Percentiles rank a stretch among this genome's conserved stretches.
These are phyloP conservation scores for Pugionium cornutum DNA, from an alignment of 345 rosid genomes.

Conservation along the genomic window DNA sequence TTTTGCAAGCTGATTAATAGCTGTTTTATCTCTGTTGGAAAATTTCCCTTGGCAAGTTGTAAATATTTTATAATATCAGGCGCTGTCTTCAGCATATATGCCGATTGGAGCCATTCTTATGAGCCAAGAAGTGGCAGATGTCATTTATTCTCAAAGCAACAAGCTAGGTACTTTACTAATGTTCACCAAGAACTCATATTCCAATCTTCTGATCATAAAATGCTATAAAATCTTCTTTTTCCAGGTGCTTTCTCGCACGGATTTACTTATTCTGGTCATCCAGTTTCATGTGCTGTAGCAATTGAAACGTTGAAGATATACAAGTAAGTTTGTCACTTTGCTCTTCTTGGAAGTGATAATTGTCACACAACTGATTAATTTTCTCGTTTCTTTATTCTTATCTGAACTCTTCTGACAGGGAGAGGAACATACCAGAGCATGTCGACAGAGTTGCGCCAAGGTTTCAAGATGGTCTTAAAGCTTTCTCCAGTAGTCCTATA, in stretches of 20 bases:
- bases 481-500: constrained; percentile 72
- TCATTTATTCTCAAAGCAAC: constrained; percentile 89
- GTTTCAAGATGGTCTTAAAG: constrained; percentile 90
- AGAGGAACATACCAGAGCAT: constrained; percentile 63
- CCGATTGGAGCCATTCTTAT: constrained; percentile 93
- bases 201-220: constrained; percentile 5
- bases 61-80: constrained; percentile 43
- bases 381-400: not conserved
- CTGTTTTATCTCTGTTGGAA: not conserved
- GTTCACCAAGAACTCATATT: not conserved
- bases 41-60: not conserved
- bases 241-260: constrained; percentile 90
- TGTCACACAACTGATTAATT: not conserved
- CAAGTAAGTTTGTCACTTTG: constrained; percentile 47
- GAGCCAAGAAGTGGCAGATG: constrained; percentile 84
- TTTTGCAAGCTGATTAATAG: constrained; percentile 4
- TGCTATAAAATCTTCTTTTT: not conserved
- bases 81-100: constrained; percentile 92
- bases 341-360: not conserved
- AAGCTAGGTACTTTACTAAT: constrained; percentile 64
- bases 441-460: constrained; percentile 61
- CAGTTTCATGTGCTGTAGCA: constrained; percentile 91
- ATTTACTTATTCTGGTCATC: constrained; percentile 96
- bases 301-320: constrained; percentile 73
- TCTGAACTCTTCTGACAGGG: constrained; percentile 46